Conservation (phyloP, 192 early-diverging fungal species). For the Coemansia sp. region DNA sequence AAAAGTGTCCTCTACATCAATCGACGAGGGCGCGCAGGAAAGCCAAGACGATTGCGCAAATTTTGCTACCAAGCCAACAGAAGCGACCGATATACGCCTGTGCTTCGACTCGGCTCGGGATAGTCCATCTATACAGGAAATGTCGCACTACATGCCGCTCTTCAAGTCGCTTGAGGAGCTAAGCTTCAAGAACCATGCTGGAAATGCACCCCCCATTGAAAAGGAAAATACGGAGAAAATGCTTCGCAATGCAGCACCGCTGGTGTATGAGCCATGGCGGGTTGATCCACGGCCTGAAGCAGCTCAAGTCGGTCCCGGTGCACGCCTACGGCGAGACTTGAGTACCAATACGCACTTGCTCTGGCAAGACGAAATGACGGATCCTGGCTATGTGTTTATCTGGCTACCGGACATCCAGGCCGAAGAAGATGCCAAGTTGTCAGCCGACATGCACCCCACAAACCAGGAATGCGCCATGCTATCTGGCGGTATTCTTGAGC, state of each 20-base stretch:
- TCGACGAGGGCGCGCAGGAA: neutral
- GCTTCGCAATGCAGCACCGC: neutral
- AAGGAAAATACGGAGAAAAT: neutral
- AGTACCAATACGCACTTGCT: neutral
- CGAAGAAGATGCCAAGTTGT: neutral
- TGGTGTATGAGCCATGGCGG: constrained; percentile 9
- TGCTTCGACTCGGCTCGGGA: neutral
- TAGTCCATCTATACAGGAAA: constrained; percentile 1
- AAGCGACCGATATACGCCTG: neutral
- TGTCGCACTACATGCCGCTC: neutral
- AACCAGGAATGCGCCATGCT: neutral
- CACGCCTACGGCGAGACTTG: neutral
- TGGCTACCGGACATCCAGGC: constrained; percentile 1
- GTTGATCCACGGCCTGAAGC: constrained; percentile 1
- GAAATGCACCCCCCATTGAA: neutral
- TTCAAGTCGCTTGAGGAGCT: neutral
- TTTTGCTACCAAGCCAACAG: neutral
- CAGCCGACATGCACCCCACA: neutral
- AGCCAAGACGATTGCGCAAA: neutral
- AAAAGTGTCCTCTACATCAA: neutral
- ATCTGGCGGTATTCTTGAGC: neutral
- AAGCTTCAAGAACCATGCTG: neutral
- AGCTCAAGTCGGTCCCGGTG: neutral
- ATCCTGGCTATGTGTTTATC: constrained; percentile 1
- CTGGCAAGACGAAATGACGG: constrained; percentile 1